Evolutionary conservation across 164 flowering plant species (phyloP), one percentile per base, ranked within the genome.

Genomic region (Aristolochia fimbriata): DNA sequence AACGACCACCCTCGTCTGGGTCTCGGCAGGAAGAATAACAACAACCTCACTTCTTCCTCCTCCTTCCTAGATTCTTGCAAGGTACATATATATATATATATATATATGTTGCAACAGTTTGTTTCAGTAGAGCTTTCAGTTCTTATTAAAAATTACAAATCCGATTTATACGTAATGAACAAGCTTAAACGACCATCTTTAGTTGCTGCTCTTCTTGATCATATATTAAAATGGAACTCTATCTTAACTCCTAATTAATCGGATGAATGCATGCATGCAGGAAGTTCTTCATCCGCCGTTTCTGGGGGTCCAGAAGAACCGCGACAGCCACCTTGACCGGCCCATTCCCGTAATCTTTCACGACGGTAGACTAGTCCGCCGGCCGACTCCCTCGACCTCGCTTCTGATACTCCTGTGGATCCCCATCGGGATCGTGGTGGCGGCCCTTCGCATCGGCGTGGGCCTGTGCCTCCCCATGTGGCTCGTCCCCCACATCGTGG

Each of bases 321-420:
- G 66, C 12, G 65, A 68, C 50, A 62, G 68, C 59, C 70, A 74
- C 25, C 53, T 62, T 43, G 63, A 70, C 66, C 81, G 78, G 8
- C 99, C 94, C 1, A 68, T 71, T 0, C 99, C 97, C 15, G 97
- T 94, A 58, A 84, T 94, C 61, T 94, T 94, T 81, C 99, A 91
- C 70, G 99, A 94, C 61, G 99, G 97, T 20, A 86, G 97, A 9
- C 76, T 94, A 13, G 95, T 79, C 12, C 83, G 71, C 65, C 85
- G 87, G 0, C 97, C 97, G 12, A 84, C 96, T 0, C 93, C 99
- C 0, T 59, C 76, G 0, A 76, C 76, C 2, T 81, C 97, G 6
- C 80, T 93, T 16, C 66, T 88, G 51, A 88, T 90, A 73, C 74
- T 90, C 70, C 59, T 93, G 2, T 93, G 99, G 99, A 57, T 88